Conservation (phyloP, 768 basidiomycete species). For the Tulasnella sp. region DNA sequence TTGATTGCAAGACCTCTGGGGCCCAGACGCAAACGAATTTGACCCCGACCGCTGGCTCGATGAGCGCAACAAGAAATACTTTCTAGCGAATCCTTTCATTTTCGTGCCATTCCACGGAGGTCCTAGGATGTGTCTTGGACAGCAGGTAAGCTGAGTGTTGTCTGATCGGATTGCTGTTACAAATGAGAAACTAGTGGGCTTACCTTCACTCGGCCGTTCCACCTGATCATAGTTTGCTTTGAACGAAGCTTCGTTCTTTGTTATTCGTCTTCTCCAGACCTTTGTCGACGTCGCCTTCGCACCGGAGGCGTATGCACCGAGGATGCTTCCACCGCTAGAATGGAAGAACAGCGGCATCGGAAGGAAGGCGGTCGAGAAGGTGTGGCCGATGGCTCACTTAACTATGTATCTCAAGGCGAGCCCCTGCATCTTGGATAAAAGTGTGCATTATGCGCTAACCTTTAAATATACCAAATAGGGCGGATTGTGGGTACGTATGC, state of each 20-base stretch:
- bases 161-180: not conserved
- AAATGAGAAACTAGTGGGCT: not conserved
- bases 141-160: conserved; percentile 31
- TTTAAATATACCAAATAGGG: too few species aligned
- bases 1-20: conserved; percentile 43
- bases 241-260: conserved; percentile 64
- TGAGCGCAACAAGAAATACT: conserved; percentile 28
- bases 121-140: conserved; percentile 33
- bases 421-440: not conserved
- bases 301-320: conserved; percentile 47
- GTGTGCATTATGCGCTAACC: too few species aligned
- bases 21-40: conserved; percentile 62
- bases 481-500: too few species aligned
- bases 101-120: conserved; percentile 67
- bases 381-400: conserved; percentile 53
- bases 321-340: conserved; percentile 48
- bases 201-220: too few species aligned
- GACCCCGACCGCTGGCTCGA: conserved; percentile 71
- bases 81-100: conserved; percentile 39
- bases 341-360: conserved; percentile 37
- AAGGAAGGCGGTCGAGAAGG: conserved; percentile 44
- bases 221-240: conserved; percentile 60
- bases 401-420: conserved; percentile 55
- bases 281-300: conserved; percentile 51
- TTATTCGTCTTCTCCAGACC: conserved; percentile 53